A percentile compares a stretch with the other conserved stretches of the same genome.
Conservation (phyloP, 768 basidiomycete species). For the Boletus sp. region DNA sequence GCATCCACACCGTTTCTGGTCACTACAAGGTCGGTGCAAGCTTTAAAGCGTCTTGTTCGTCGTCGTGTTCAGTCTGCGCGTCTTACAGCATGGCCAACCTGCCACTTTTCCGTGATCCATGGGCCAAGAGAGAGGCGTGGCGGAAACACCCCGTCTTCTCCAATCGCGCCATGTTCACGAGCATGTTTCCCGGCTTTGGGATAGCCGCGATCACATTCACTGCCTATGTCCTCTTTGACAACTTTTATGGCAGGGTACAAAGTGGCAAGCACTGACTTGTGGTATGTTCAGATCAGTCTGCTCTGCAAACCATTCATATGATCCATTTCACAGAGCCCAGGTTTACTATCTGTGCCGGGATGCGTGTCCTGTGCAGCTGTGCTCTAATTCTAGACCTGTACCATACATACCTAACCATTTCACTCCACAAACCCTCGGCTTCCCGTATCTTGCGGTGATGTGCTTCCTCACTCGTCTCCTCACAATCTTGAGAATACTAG, state of each 20-base stretch:
- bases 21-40: conserved; percentile 18
- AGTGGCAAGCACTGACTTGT: conserved; percentile 19
- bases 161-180: conserved; percentile 82
- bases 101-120: conserved; percentile 87
- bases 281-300: conserved; percentile 6
- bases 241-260: conserved; percentile 48
- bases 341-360: neutral
- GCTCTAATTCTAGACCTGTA: conserved; percentile 9
- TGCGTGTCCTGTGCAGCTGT: neutral
- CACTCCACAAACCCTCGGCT: neutral
- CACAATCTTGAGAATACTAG: neutral
- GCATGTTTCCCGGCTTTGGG: conserved; percentile 92
- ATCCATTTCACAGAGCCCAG: neutral
- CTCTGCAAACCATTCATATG: neutral
- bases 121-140: conserved; percentile 94
- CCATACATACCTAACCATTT: neutral
- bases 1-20: conserved; percentile 8
- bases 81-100: conserved; percentile 52
- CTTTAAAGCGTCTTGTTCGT: neutral
- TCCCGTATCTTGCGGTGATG: neutral
- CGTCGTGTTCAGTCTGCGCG: conserved; percentile 10
- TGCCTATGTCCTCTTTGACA: conserved; percentile 85
- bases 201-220: conserved; percentile 91
- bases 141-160: conserved; percentile 86
- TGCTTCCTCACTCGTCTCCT: neutral